Evolutionary conservation across 352 stramenopile species (phyloP), one percentile per base, ranked within the genome.

Genomic region (Globisporangium middletonii): DNA sequence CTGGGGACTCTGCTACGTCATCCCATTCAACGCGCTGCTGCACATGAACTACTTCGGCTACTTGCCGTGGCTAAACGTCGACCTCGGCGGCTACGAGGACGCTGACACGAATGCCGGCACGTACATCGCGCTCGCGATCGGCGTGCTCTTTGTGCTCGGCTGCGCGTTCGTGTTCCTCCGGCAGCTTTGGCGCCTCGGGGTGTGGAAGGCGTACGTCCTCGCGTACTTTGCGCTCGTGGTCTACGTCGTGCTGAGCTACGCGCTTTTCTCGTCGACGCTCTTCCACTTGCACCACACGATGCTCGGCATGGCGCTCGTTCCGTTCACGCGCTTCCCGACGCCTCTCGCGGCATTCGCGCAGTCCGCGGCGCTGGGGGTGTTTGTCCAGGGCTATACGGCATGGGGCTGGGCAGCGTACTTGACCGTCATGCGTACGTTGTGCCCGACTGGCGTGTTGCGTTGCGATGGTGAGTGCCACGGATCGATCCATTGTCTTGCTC

Each of bases 231-330:
- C 52, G 8, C 37, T 83, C 13, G 43, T 76, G 0, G 19, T 60
- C 16, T 63, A 46, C 42, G 67, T 73, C 26, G n/a, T 83, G 2
- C 15, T 89, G 28, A 84, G 73, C 19, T 88, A 73, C 69, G 64
- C 47, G 1, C 53, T 89, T 1, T 92, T 88, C 55, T 60, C 65
- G n/a, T 79, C 75, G 18, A 82, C 76, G 11, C 53, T 71, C 23
- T 85, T 90, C 15, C 83, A 94, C 51, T 41, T 92, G 13, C 83
- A 92, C 55, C 83, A 94, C 59, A 76, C 83, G 0, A 89, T 90
- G 77, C 51, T 92, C 9, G 79, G 77, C 1, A 71, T 77, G 2
- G 55, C 83, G 19, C 44, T 91, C 9, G 57, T 94, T 16, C 81
- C 83, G n/a, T 55, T 91, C 41, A 94, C 83, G n/a, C 69, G 69